These are phyloP conservation scores for Mariannaea sp. DNA, from an alignment of 2,329 filamentous ascomycete genomes.

Conservation along the genomic window DNA sequence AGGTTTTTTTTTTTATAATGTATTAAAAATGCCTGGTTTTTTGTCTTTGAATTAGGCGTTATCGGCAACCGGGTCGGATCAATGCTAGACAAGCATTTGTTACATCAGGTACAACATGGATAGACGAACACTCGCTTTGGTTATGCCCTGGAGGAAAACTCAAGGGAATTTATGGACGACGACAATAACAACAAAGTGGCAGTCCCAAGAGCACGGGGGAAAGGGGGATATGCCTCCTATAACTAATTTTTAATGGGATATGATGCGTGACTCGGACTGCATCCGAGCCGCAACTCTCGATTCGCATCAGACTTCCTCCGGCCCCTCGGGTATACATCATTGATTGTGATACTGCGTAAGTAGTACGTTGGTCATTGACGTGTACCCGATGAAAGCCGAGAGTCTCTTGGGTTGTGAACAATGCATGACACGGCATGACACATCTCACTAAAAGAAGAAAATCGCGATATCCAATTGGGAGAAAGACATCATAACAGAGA, in stretches of 20 bases:
- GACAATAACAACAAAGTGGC: slow-evolving; percentile 2
- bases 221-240: slow-evolving; percentile 25
- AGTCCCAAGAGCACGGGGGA: slow-evolving; percentile 20
- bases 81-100: slow-evolving; percentile 36
- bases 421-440: too few species aligned
- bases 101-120: slow-evolving; percentile 27
- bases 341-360: background rate
- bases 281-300: background rate
- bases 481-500: too few species aligned
- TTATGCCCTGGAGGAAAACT: slow-evolving; percentile 10
- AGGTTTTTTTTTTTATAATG: slow-evolving; percentile 29
- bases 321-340: background rate
- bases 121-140: slow-evolving; percentile 24
- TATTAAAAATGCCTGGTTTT: slow-evolving; percentile 38
- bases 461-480: too few species aligned
- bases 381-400: too few species aligned
- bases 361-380: too few species aligned
- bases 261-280: slow-evolving; percentile 21
- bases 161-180: slow-evolving; percentile 5
- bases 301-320: background rate
- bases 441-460: too few species aligned
- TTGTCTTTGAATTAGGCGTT: slow-evolving; percentile 34
- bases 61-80: slow-evolving; percentile 26
- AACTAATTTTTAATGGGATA: slow-evolving; percentile 36
- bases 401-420: too few species aligned